A percentile compares a stretch with the other conserved stretches of the same genome.
phyloP scores from a whole-genome alignment of 805 yeast genomes.

The Blastobotrys peoriensis region DNA sequence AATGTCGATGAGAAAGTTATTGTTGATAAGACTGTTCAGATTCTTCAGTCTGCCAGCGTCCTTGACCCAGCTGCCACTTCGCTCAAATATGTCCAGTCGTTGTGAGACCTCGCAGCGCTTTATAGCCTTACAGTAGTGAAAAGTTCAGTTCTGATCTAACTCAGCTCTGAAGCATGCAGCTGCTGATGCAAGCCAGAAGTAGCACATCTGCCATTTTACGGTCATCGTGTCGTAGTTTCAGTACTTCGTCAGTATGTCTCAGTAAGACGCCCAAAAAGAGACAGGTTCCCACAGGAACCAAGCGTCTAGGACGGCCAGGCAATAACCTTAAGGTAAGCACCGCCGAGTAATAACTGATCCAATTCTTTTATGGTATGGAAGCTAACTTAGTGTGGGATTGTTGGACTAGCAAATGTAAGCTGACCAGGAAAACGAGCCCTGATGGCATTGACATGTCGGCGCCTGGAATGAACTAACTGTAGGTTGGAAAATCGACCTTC shows the following conservation, averaged over 20 bases:
- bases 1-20: constrained; percentile 46
- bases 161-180: too few species aligned
- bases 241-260: too few species aligned
- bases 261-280: too few species aligned
- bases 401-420: constrained; percentile 59
- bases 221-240: too few species aligned
- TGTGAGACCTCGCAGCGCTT: too few species aligned
- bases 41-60: constrained; percentile 62
- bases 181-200: too few species aligned
- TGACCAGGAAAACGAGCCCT: neutral
- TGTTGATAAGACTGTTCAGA: constrained; percentile 47
- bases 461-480: neutral
- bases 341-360: constrained; percentile 25
- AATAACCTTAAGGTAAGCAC: constrained; percentile 40
- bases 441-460: neutral
- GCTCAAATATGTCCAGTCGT: constrained; percentile 2
- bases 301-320: constrained; percentile 65
- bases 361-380: constrained; percentile 45
- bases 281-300: too few species aligned
- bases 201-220: too few species aligned
- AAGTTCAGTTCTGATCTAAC: too few species aligned
- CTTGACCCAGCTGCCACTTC: constrained; percentile 23
- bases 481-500: constrained; percentile 49
- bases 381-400: constrained; percentile 38
- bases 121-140: too few species aligned